phyloP scores from a whole-genome alignment of 2,329 filamentous ascomycete species.

The Pyrenochaeta sp. region DNA sequence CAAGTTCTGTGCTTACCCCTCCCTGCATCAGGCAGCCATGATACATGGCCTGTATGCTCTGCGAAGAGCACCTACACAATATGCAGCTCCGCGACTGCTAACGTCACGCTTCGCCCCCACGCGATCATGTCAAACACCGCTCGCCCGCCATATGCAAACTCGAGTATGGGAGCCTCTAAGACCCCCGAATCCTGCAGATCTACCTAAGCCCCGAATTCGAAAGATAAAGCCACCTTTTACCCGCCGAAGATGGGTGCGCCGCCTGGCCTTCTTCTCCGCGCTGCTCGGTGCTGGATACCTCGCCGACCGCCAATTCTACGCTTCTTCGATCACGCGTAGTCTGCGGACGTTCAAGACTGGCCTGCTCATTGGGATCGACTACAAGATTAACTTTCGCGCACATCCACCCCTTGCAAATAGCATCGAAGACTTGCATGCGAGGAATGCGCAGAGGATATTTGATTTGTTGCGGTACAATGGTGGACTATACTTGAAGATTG shows the following conservation, averaged over 20 bases:
- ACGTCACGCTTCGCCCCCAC: slow-evolving; percentile 19
- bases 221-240: slow-evolving; percentile 75
- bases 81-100: slow-evolving; percentile 32
- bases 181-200: slow-evolving; percentile 79
- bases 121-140: slow-evolving; percentile 18
- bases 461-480: slow-evolving; percentile 85
- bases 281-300: slow-evolving; percentile 70
- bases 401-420: slow-evolving; percentile 77
- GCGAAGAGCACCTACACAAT: slow-evolving; percentile 34
- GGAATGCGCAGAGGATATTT: slow-evolving; percentile 85
- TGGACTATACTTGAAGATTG: slow-evolving; percentile 95
- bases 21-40: slow-evolving; percentile 39
- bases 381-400: slow-evolving; percentile 94
- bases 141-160: slow-evolving; percentile 40
- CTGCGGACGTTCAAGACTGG: slow-evolving; percentile 83
- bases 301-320: slow-evolving; percentile 78
- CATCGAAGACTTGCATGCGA: slow-evolving; percentile 79
- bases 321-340: slow-evolving; percentile 79
- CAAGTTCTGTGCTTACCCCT: slow-evolving; percentile 6
- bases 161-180: slow-evolving; percentile 54
- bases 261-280: slow-evolving; percentile 70
- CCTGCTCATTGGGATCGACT: slow-evolving; percentile 84
- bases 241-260: slow-evolving; percentile 78
- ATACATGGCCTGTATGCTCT: slow-evolving; percentile 49
- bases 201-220: slow-evolving; percentile 63